These are phyloP conservation scores for Corylus americana DNA, from an alignment of 306 rosid species.

Conservation along the genomic window DNA sequence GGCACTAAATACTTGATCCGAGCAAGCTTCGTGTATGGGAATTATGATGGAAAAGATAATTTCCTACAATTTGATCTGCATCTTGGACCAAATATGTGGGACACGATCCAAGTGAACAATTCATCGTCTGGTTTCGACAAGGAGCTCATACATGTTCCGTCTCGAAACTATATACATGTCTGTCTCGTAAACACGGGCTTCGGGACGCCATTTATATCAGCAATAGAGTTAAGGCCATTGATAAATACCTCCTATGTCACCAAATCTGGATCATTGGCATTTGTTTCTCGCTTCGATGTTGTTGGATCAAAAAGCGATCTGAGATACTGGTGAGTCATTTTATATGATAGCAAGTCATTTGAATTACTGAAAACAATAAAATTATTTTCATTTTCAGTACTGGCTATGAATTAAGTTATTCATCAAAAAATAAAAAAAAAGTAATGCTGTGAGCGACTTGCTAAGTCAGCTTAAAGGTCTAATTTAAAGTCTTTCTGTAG, in stretches of 20 bases:
- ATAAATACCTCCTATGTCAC: slow-evolving; percentile 22
- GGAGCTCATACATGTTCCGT: slow-evolving; percentile 46
- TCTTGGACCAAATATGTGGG: slow-evolving; percentile 49
- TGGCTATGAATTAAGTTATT: too few species aligned
- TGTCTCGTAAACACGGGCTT: slow-evolving; percentile 50
- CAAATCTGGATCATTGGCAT: slow-evolving; percentile 7
- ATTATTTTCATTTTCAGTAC: too few species aligned
- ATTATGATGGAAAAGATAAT: slow-evolving; percentile 39
- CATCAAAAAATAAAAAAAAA: too few species aligned
- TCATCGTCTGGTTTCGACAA: neutral
- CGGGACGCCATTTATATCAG: slow-evolving; percentile 52
- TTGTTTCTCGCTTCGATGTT: neutral
- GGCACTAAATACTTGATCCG: slow-evolving; percentile 31
- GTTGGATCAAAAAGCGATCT: slow-evolving; percentile 23
- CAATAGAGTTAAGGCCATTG: slow-evolving; percentile 47
- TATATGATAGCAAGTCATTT: neutral
- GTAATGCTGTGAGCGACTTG: too few species aligned
- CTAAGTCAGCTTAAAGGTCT: too few species aligned
- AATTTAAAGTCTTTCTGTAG: too few species aligned
- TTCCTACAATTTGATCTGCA: slow-evolving; percentile 46
- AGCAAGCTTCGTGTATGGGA: slow-evolving; percentile 16
- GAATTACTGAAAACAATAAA: neutral
- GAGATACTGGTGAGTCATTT: slow-evolving; percentile 8
- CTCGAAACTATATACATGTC: slow-evolving; percentile 23
- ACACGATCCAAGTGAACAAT: slow-evolving; percentile 16